Evolutionary conservation across 129 eudicot species (phyloP), one percentile per base, ranked within the genome.

Genomic region (Smallanthus sonchifolius): DNA sequence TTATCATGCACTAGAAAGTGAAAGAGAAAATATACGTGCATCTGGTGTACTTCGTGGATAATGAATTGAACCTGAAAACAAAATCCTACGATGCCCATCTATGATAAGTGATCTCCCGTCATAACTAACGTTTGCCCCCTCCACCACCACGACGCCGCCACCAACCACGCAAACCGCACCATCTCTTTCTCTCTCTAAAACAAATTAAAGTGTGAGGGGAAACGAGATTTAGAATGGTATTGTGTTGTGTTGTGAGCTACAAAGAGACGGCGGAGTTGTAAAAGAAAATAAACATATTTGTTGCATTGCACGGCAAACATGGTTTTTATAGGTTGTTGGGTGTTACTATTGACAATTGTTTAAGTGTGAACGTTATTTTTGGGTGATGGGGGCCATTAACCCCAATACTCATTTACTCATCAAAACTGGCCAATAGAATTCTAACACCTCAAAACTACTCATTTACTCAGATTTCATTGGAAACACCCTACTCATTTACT

Each of bases 21-120:
- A 17, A 61, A 74, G 74, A 82, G 49, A 54, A 24, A 11, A 19
- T 8, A 37, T 9, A 65, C 85, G 1, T 83, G 89, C 97, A 75
- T 89, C 93, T 7, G 96, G 97, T n/a, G 97, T 92, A 79, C 97
- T 89, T 24, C 97, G 83, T 45, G 97, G 96, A 56, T 92, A 92
- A 69, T 92, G 98, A 82, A 92, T 92, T 1, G 98, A 92, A 35
- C 98, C 98, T 4, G 98, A 89, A 65, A 92, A 87, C 43, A 92
- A 45, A 34, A 92, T 79, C 72, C 51, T 77, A 28, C 92, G 66
- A 44, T 84, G 75, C 3, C 96, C 96, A 30, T 87, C 81, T n/a
- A 92, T 86, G 49, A 89, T 87, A 55, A 92, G 81, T 17, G 98
- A 87, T 67, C 96, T 77, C 15, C 95, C 96, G 55, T 92, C 98